Base-by-base conservation (phyloP, 129 eudicot species). In the Glebionis coronaria region DNA sequence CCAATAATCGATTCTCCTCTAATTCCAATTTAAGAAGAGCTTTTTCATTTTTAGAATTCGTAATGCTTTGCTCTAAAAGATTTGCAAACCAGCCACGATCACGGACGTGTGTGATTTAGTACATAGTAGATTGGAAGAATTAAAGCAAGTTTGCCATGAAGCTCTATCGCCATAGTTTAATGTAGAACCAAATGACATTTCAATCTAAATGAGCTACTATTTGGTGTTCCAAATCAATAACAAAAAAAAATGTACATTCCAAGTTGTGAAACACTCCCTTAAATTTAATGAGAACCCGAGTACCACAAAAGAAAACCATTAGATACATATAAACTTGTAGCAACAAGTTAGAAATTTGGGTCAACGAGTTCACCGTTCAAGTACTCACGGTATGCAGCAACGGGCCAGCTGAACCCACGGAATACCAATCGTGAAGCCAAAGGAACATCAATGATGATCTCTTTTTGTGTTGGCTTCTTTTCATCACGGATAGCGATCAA, bases 401-500 rank as follows among this genome's bases (percentile, higher is more conserved):
- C 91, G 5, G 98, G 98, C 98, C 98, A 93, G 75, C 65, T 93
- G 70, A 93, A 93, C 15, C 98, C 98, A 70, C 96, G 88, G 80
- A 87, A 93, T 61, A 89, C 63, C 53, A 93, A 85, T n/a, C 73
- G 73, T 23, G 85, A 80, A 40, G 98, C 98, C 84, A 93, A 73
- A 12, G 98, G 98, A 61, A 93, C 98, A 35, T 93, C 98, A 54
- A 93, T 93, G 65, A 93, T 89, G 81, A 93, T 93, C 84, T 93
- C 98, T 76, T 93, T 93, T 69, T 71, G 70, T 56, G 98, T 84
- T 0, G 98, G 98, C 78, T 93, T 93, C 88, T 93, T 92, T 5
- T 93, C 98, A 69, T 93, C 98, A 42, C 98, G 73, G 20, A 93
- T 84, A 3, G 98, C 96, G 12, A 92, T 92, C 80, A 92, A 56